Percentiles rank a stretch among this genome's conserved stretches.
Conservation (phyloP, 495 filamentous ascomycete genomes). For the Xylaria intraflava region DNA sequence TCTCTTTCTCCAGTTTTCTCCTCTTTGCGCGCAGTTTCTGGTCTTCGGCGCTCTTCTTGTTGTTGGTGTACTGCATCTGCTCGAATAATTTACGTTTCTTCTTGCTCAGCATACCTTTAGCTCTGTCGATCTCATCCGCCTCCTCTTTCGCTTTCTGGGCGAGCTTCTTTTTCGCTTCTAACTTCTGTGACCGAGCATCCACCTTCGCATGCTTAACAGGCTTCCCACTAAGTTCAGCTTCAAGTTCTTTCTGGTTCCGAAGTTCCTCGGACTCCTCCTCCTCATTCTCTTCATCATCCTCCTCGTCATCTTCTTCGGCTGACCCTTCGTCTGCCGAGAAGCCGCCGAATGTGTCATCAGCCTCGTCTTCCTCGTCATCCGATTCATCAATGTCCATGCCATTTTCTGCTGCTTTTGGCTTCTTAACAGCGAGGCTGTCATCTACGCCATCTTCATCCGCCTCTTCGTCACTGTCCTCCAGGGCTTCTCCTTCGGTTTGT, state of each 20-base stretch:
- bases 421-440: slow-evolving; percentile 33
- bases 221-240: slow-evolving; percentile 70
- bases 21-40: slow-evolving; percentile 71
- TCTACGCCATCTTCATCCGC: slow-evolving; percentile 37
- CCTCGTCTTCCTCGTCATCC: slow-evolving; percentile 31
- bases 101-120: slow-evolving; percentile 88
- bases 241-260: slow-evolving; percentile 75
- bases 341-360: slow-evolving; percentile 34
- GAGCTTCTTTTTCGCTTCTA: slow-evolving; percentile 58
- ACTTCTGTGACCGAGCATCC: slow-evolving; percentile 53
- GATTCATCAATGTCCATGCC: slow-evolving; percentile 43
- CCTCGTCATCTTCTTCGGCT: slow-evolving; percentile 35
- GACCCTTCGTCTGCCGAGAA: slow-evolving; percentile 36
- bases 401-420: slow-evolving; percentile 34
- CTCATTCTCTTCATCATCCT: slow-evolving; percentile 42
- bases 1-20: slow-evolving; percentile 76
- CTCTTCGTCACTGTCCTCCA: slow-evolving; percentile 56
- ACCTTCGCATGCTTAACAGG: slow-evolving; percentile 34
- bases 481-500: slow-evolving; percentile 71
- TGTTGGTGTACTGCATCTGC: slow-evolving; percentile 88
- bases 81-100: slow-evolving; percentile 86
- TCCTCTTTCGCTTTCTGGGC: slow-evolving; percentile 65
- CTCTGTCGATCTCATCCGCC: slow-evolving; percentile 75
- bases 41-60: slow-evolving; percentile 73
- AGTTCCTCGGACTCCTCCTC: slow-evolving; percentile 43